Evolutionary conservation across 2,329 filamentous ascomycete species (phyloP).

Genomic region (Furcasterigmium furcatum): DNA sequence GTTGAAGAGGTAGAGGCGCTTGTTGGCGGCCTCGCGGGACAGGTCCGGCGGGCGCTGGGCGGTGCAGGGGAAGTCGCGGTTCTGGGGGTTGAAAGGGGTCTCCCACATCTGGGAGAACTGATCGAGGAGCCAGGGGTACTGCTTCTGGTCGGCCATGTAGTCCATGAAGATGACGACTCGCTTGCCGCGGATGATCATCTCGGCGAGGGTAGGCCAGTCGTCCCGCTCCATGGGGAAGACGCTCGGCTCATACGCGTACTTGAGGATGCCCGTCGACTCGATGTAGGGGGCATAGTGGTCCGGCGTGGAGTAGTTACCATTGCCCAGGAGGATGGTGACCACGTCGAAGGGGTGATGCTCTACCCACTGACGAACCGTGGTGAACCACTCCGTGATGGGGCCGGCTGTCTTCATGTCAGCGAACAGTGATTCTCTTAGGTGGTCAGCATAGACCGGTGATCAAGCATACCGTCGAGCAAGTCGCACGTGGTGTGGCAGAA

Average conservation of each 20-base stretch:
- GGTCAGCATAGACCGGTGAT: no score
- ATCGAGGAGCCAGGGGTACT: slow-evolving; percentile 80
- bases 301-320: slow-evolving; percentile 68
- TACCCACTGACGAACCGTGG: slow-evolving; percentile 69
- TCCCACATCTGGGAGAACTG: slow-evolving; percentile 90
- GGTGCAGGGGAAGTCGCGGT: slow-evolving; percentile 70
- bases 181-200: slow-evolving; percentile 69
- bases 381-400: slow-evolving; percentile 71
- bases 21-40: slow-evolving; percentile 43
- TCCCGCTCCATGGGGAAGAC: slow-evolving; percentile 66
- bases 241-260: slow-evolving; percentile 71
- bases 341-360: slow-evolving; percentile 78
- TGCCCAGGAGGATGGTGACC: slow-evolving; percentile 81
- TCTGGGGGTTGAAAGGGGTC: slow-evolving; percentile 73
- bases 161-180: slow-evolving; percentile 81
- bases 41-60: slow-evolving; percentile 73
- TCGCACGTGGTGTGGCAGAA: slow-evolving; percentile 87
- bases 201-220: slow-evolving; percentile 80
- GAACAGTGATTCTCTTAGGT: no score
- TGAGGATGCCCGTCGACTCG: slow-evolving; percentile 65
- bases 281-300: slow-evolving; percentile 67
- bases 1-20: slow-evolving; percentile 78
- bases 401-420: slow-evolving; percentile 45
- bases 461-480: slow-evolving; percentile 58
- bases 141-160: slow-evolving; percentile 76